Conservation (phyloP, 2,329 filamentous ascomycete genomes). For the Ceratocystis cubensis region DNA sequence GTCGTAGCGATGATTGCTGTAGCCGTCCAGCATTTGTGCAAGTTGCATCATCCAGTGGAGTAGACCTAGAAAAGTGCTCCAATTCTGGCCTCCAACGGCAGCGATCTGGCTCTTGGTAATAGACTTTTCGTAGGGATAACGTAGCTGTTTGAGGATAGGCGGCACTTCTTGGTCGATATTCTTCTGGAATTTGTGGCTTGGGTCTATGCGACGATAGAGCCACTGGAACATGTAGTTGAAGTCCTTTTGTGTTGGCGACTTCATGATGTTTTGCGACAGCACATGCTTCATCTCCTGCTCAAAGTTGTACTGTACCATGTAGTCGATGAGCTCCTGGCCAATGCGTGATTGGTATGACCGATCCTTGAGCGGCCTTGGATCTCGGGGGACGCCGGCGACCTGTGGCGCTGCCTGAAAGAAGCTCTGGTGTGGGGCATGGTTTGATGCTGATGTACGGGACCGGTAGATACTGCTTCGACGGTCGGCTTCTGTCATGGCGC, state of each 20-base stretch:
- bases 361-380: constrained; percentile 78
- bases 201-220: constrained; percentile 92
- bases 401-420: constrained; percentile 86
- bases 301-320: constrained; percentile 85
- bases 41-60: constrained; percentile 99
- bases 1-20: constrained; percentile 65
- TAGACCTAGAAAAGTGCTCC: constrained; percentile 85
- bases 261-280: constrained; percentile 79
- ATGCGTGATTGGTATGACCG: constrained; percentile 68
- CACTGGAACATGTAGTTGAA: constrained; percentile 98
- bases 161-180: constrained; percentile 92
- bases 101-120: constrained; percentile 95
- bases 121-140: constrained; percentile 88
- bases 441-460: constrained; percentile 52
- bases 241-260: constrained; percentile 93
- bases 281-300: constrained; percentile 96
- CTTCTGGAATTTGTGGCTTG: constrained; percentile 84
- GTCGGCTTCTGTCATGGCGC: constrained; percentile 37
- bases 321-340: constrained; percentile 81
- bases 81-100: constrained; percentile 92
- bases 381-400: constrained; percentile 67
- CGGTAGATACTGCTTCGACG: constrained; percentile 75
- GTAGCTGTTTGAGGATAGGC: constrained; percentile 77
- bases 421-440: constrained; percentile 66
- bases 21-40: constrained; percentile 83